Evolutionary conservation across 345 rosid genomes (phyloP), one percentile per base, ranked within the genome.

Genomic region (Anacardium occidentale): DNA sequence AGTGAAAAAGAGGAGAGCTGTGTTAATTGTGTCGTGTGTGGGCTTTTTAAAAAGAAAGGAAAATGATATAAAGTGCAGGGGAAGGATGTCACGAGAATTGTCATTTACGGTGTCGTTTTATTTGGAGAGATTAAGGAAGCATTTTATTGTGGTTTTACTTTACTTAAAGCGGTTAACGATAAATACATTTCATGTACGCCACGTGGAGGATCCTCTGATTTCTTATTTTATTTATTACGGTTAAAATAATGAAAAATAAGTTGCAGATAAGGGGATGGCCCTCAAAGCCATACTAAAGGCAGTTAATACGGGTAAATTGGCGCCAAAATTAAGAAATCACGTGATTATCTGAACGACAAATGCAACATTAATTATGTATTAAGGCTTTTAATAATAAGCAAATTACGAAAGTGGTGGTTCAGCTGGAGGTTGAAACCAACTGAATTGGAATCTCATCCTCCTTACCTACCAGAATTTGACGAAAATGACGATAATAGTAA

Each of bases 291-390:
- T 13, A 18, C 48, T 2, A 0, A 5, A 20, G 72, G 34, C 52
- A 65, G 81, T 74, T 74, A 74, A 64, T 69, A 59, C 75, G 45
- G 81, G 81, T 70, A 53, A 58, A 25, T 74, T 74, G 52, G 78
- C 78, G 72, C 76, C 73, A 71, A 69, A 60, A 53, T 60, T 25
- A 66, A 64, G 69, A 68, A n/a, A 37, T 70, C 78, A 32, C 78
- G 55, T 65, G 78, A 53, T 62, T 48, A 45, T n/a, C 52, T 5
- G 45, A 21, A n/a, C 68, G 51, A 74, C 71, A 60, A n/a, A 40
- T 51, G 14, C 3, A 29, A 29, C 32, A 29, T 29, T 29, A 29
- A 29, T 29, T 3, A 29, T 29, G 32, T 29, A 29, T 29, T 29
- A 29, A n/a, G n/a, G n/a, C n/a, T n/a, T n/a, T 29, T 29, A 29